These are phyloP conservation scores for Sugiyamaella xylanicola DNA, from an alignment of 1,139 yeast genomes.

Conservation along the genomic window DNA sequence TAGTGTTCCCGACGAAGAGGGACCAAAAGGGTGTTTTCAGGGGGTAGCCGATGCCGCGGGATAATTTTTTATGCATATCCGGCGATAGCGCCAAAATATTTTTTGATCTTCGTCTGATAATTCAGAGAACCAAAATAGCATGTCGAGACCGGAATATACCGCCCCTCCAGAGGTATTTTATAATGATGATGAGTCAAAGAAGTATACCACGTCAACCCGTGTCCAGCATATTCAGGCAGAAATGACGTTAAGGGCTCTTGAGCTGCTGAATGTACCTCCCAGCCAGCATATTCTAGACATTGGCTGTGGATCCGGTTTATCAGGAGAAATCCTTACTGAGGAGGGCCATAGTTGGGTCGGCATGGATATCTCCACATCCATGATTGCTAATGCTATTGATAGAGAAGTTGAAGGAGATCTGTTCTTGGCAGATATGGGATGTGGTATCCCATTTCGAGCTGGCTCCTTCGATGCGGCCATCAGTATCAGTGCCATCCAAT, in stretches of 20 bases:
- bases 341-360: slow-evolving; percentile 97
- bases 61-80: slow-evolving; percentile 1
- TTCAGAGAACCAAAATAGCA: slow-evolving; percentile 38
- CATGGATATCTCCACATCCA: slow-evolving; percentile 93
- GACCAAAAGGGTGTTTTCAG: slow-evolving; percentile 2
- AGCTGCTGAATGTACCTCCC: slow-evolving; percentile 70
- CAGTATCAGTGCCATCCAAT: slow-evolving; percentile 92
- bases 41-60: slow-evolving; percentile 17
- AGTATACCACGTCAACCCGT: slow-evolving; percentile 90
- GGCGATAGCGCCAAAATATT: neutral
- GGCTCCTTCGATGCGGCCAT: slow-evolving; percentile 98
- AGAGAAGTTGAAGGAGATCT: slow-evolving; percentile 93
- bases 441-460: slow-evolving; percentile 92
- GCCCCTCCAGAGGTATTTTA: slow-evolving; percentile 98
- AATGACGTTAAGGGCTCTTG: slow-evolving; percentile 93
- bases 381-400: slow-evolving; percentile 93
- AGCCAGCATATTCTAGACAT: slow-evolving; percentile 78
- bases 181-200: slow-evolving; percentile 83
- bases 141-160: slow-evolving; percentile 97
- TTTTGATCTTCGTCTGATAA: neutral
- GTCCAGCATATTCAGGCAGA: slow-evolving; percentile 97
- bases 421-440: slow-evolving; percentile 88
- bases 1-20: no score
- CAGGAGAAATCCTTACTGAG: slow-evolving; percentile 91
- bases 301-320: slow-evolving; percentile 96